Base-by-base conservation (phyloP, 805 yeast genomes). In the Cyberlindnera subsufficiens region DNA sequence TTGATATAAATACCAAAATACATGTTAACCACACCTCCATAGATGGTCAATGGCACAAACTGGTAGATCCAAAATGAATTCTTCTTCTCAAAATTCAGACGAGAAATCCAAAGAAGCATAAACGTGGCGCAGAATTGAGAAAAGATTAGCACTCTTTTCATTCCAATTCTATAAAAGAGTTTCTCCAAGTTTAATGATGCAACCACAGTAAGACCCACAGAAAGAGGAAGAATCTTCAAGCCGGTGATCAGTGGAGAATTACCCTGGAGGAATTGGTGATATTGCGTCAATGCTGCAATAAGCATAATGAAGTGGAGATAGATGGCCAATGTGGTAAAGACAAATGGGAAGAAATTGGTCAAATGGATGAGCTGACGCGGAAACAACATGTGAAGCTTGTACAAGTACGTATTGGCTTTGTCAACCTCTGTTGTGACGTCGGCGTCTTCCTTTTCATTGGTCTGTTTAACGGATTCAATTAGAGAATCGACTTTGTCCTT, bases 161-260 rank as follows among this genome's bases (percentile, higher is more conserved):
- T 27, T 48, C 71, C 45, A 45, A 56, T 39, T 27, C 49, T 46
- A 19, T 50, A 42, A 2, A 53, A 51, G 17, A 44, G 38, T 2
- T 42, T 30, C 16, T 55, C 54, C 2, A 52, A 56, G 35, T 58
- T 61, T 4, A 60, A 11, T 3, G 51, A 6, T 10, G 67, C 51
- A 4, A 66, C 65, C 9, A 58, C 3, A 3, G 51, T 35, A 40
- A 64, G 39, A 3, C 67, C 71, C 11, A 64, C 46, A 3, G 65
- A 42, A 17, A 61, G 22, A 2, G 74, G 71, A 1, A 69, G 44
- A 1, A 58, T 42, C 43, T 67, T 71, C 3, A 67, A 53, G 1
- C 69, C 66, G 1, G 72, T 56, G 5, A 67, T 40, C 6, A 71
- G 42, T 0, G 69, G 56, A 6, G 64, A 46, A 37, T 64, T 49